phyloP scores from a whole-genome alignment of 176 grass and related monocot genomes.

The Calamus simplicifolius region DNA sequence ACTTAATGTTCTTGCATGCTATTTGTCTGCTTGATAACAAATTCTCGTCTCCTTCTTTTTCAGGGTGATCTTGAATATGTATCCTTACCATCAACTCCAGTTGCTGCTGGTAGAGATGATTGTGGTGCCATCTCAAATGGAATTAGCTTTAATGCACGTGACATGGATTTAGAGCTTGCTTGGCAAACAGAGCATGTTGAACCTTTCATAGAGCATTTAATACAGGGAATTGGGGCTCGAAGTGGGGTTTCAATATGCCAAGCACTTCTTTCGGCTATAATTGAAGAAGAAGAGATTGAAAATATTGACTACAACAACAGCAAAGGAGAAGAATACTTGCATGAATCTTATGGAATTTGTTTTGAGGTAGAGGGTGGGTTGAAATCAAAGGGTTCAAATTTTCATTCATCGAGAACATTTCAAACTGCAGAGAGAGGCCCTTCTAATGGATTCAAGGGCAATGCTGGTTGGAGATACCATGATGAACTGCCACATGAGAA shows the following conservation, averaged over 20 bases:
- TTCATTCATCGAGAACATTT: slow-evolving; percentile 35
- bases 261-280: slow-evolving; percentile 66
- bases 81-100: slow-evolving; percentile 50
- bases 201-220: slow-evolving; percentile 56
- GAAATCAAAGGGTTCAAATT: slow-evolving; percentile 36
- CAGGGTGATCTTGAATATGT: slow-evolving; percentile 65
- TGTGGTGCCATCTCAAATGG: slow-evolving; percentile 34
- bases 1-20: too few relatives aligned
- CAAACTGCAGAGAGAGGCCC: slow-evolving; percentile 32
- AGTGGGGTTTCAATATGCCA: slow-evolving; percentile 50
- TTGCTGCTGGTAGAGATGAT: slow-evolving; percentile 39
- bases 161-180: slow-evolving; percentile 29
- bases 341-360: slow-evolving; percentile 40
- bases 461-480: slow-evolving; percentile 58
- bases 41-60: slow-evolving; percentile 1
- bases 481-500: slow-evolving; percentile 30
- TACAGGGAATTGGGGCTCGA: slow-evolving; percentile 41
- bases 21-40: not conserved
- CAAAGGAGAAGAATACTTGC: slow-evolving; percentile 30
- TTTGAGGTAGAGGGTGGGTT: slow-evolving; percentile 45
- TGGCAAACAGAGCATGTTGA: slow-evolving; percentile 53
- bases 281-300: slow-evolving; percentile 61
- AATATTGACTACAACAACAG: slow-evolving; percentile 37
- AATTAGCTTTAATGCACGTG: slow-evolving; percentile 31
- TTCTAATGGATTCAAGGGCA: slow-evolving; percentile 37